phyloP scores from a whole-genome alignment of 495 filamentous ascomycete genomes.

The Penicillium alfredii region DNA sequence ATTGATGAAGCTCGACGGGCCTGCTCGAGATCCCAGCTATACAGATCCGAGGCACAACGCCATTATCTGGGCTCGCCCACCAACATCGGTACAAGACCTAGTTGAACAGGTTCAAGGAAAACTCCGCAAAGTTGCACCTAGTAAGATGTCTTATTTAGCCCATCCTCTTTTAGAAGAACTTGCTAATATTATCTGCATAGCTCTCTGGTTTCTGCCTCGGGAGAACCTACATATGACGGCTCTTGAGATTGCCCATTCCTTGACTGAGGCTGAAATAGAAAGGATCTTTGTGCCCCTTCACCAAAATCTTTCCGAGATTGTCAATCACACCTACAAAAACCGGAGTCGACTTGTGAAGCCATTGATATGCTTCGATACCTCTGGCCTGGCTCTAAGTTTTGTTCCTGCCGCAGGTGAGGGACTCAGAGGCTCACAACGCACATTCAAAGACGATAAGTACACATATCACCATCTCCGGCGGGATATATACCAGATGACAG shows the following conservation, averaged over 20 bases:
- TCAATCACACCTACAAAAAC: conserved; percentile 50
- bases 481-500: conserved; percentile 57
- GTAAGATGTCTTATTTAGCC: too few species aligned
- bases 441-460: conserved; percentile 58
- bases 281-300: too few species aligned
- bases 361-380: conserved; percentile 68
- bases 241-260: conserved; percentile 17
- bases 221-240: conserved; percentile 69
- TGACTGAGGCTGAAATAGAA: conserved; percentile 14
- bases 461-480: conserved; percentile 82
- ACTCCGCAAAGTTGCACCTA: conserved; percentile 53
- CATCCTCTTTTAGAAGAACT: background rate
- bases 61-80: conserved; percentile 80
- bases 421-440: too few species aligned
- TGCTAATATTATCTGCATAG: conserved; percentile 30
- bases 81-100: conserved; percentile 56
- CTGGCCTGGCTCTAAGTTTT: conserved; percentile 75
- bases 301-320: conserved; percentile 44
- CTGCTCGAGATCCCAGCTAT: conserved; percentile 56
- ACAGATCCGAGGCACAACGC: conserved; percentile 70
- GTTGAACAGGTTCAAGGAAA: conserved; percentile 57
- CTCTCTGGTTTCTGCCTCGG: conserved; percentile 77
- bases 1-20: conserved; percentile 58
- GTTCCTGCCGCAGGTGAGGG: conserved; percentile 61
- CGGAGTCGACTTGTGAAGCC: conserved; percentile 69